Conservation (phyloP, 352 stramenopile species). For the Blastocystis sp. region DNA sequence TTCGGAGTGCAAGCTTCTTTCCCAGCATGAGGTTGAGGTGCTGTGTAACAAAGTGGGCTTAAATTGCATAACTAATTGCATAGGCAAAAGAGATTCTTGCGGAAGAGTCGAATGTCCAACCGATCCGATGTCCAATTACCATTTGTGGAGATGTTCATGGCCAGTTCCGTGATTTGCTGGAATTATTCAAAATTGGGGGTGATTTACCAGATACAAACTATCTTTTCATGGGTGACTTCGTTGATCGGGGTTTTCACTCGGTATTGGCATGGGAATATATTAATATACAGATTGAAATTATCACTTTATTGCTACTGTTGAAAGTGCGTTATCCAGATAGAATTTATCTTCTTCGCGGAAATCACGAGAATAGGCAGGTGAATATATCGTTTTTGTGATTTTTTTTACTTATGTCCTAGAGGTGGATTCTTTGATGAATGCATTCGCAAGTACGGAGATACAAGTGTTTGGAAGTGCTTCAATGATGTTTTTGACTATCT, state of each 20-base stretch:
- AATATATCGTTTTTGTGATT: slow-evolving; percentile 65
- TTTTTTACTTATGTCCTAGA: slow-evolving; percentile 53
- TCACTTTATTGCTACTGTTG: slow-evolving; percentile 85
- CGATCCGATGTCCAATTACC: slow-evolving; percentile 91
- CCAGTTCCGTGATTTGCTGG: slow-evolving; percentile 95
- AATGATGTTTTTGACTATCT: slow-evolving; percentile 92
- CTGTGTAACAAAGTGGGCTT: slow-evolving; percentile 82
- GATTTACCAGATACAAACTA: slow-evolving; percentile 90
- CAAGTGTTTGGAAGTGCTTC: slow-evolving; percentile 96
- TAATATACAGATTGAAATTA: slow-evolving; percentile 79
- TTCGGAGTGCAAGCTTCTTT: slow-evolving; percentile 87
- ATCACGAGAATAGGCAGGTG: slow-evolving; percentile 88
- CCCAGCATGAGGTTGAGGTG: slow-evolving; percentile 89
- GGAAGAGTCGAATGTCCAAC: slow-evolving; percentile 93
- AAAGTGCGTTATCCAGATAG: slow-evolving; percentile 89
- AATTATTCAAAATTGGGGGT: slow-evolving; percentile 88
- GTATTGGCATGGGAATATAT: neutral
- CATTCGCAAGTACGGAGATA: slow-evolving; percentile 95
- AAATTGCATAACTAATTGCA: neutral
- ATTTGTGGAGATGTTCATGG: slow-evolving; percentile 94
- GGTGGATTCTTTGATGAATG: slow-evolving; percentile 99
- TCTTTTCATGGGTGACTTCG: slow-evolving; percentile 97
- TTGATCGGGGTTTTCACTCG: slow-evolving; percentile 94
- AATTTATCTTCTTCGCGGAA: slow-evolving; percentile 83
- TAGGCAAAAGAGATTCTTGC: slow-evolving; percentile 91